Conservation (phyloP, 768 basidiomycete genomes). For the Serendipita indica region DNA sequence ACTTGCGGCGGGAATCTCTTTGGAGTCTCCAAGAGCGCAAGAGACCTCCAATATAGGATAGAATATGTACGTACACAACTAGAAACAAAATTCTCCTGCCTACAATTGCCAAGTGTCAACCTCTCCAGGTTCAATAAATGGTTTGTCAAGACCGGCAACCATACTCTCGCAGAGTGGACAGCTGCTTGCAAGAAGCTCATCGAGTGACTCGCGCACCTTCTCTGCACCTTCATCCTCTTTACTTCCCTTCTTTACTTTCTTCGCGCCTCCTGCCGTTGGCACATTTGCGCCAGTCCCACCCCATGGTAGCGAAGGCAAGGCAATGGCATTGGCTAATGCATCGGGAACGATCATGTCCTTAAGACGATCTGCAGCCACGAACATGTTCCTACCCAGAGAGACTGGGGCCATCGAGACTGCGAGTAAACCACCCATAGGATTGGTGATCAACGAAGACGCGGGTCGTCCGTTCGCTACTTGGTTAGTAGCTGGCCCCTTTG, state of each 20-base stretch:
- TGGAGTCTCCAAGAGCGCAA: too few species aligned
- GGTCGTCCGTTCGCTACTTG: constrained; percentile 16
- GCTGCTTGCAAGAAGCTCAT: constrained; percentile 72
- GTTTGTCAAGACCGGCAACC: constrained; percentile 68
- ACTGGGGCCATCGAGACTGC: constrained; percentile 29
- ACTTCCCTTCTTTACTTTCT: constrained; percentile 22
- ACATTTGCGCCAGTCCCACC: background rate
- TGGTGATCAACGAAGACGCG: background rate
- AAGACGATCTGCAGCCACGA: constrained; percentile 67
- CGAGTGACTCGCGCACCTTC: constrained; percentile 67
- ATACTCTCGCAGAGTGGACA: constrained; percentile 93
- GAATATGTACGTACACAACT: too few species aligned
- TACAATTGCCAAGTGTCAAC: constrained; percentile 62
- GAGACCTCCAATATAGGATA: too few species aligned
- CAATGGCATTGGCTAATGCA: constrained; percentile 72
- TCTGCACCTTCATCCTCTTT: constrained; percentile 42
- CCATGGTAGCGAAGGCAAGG: background rate
- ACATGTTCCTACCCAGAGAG: constrained; percentile 59
- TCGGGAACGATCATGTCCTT: constrained; percentile 91
- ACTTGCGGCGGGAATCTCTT: too few species aligned
- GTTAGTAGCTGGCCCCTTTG: constrained; percentile 19
- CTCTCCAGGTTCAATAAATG: constrained; percentile 71
- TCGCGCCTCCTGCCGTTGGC: constrained; percentile 10
- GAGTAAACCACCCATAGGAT: constrained; percentile 11
- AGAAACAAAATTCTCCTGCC: too few species aligned